A percentile compares a stretch with the other conserved stretches of the same genome.
Conservation (phyloP, 495 filamentous ascomycete species). For the Aspergillus carlsbadensis region DNA sequence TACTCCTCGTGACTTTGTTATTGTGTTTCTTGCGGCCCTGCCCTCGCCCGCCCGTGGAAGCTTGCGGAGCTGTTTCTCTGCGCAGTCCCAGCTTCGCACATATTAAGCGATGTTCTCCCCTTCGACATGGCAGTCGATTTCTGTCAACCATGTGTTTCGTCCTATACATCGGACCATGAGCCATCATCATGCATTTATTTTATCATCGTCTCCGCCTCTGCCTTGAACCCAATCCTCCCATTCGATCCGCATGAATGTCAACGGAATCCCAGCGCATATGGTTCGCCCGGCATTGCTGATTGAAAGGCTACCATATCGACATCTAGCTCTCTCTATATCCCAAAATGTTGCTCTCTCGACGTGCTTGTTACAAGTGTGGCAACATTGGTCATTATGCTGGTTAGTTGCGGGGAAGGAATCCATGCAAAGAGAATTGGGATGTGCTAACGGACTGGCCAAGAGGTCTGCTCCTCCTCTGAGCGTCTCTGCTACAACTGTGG, state of each 20-base stretch:
- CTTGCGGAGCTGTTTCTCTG: not conserved
- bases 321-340: slow-evolving; percentile 29
- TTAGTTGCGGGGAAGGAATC: slow-evolving; percentile 37
- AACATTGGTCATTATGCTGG: slow-evolving; percentile 97
- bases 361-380: slow-evolving; percentile 99
- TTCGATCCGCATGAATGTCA: not conserved
- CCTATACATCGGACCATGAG: not conserved
- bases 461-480: slow-evolving; percentile 95
- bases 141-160: not conserved
- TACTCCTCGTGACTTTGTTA: slow-evolving; percentile 9
- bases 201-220: not conserved
- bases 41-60: not conserved
- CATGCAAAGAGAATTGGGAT: slow-evolving; percentile 2
- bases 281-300: slow-evolving; percentile 15
- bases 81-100: slow-evolving; percentile 4
- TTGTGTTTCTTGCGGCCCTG: slow-evolving; percentile 10
- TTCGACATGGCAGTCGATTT: not conserved
- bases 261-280: not conserved
- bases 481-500: slow-evolving; percentile 99
- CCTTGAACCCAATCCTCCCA: not conserved
- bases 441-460: slow-evolving; percentile 42
- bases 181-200: not conserved
- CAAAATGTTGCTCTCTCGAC: slow-evolving; percentile 93
- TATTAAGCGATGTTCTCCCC: not conserved
- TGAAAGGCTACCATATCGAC: slow-evolving; percentile 11